Evolutionary conservation across 768 basidiomycete genomes (phyloP).

Genomic region (Paxillus involutus): DNA sequence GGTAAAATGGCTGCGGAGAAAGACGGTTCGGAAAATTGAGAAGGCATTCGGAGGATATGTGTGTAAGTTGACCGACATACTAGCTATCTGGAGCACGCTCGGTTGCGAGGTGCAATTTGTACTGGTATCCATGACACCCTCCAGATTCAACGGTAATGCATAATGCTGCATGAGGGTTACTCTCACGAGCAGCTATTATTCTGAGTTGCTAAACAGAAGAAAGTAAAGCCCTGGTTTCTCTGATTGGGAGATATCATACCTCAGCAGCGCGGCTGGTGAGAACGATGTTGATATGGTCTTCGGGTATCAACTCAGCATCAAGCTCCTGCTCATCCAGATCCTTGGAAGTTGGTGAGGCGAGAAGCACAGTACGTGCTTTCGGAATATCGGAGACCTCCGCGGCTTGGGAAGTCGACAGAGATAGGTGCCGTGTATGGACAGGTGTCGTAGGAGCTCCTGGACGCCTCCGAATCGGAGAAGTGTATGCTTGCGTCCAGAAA

Average conservation of each 20-base stretch:
- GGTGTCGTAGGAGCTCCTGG: not conserved
- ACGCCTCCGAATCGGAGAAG: not conserved
- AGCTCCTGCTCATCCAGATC: constrained; percentile 62
- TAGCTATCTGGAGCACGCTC: constrained; percentile 74
- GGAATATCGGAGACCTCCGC: constrained; percentile 40
- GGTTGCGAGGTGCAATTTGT: constrained; percentile 82
- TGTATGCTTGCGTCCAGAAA: not conserved
- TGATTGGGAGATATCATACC: constrained; percentile 37
- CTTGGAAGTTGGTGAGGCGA: constrained; percentile 49
- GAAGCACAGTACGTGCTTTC: constrained; percentile 46
- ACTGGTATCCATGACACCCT: constrained; percentile 97
- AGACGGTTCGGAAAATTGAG: not conserved
- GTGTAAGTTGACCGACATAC: constrained; percentile 45
- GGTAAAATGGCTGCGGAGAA: constrained; percentile 56
- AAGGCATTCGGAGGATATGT: not conserved
- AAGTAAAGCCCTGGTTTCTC: constrained; percentile 4
- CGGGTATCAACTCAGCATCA: constrained; percentile 57
- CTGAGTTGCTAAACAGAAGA: constrained; percentile 65
- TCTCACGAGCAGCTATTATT: constrained; percentile 63
- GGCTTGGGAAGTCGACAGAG: constrained; percentile 19
- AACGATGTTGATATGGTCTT: constrained; percentile 51
- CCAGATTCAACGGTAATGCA: constrained; percentile 89
- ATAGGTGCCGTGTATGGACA: not conserved
- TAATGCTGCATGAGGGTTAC: constrained; percentile 64
- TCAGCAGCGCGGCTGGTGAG: constrained; percentile 78